Conservation (phyloP, 2,329 filamentous ascomycete species). For the Orbilia oligospora region DNA sequence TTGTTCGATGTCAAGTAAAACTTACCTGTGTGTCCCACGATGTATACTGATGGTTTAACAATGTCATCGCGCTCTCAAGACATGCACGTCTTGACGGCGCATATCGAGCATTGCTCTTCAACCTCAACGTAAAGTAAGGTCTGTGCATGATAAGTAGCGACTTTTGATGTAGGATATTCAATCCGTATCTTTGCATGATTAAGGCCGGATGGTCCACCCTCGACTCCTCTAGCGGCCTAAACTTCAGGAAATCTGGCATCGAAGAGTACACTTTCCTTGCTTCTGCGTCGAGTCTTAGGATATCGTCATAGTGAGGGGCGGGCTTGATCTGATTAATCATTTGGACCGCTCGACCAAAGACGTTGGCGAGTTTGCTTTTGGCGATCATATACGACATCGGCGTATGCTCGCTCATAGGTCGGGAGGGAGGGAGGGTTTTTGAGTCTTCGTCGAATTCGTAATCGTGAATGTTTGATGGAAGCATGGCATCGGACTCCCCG, state of each 20-base stretch:
- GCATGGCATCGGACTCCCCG: conserved; percentile 80
- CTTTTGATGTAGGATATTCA: conserved; percentile 90
- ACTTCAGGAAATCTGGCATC: conserved; percentile 83
- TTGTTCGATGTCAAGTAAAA: conserved; percentile 79
- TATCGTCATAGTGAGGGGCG: conserved; percentile 74
- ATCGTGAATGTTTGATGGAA: conserved; percentile 84
- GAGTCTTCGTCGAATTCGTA: conserved; percentile 81
- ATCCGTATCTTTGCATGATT: conserved; percentile 84
- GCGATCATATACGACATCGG: conserved; percentile 84
- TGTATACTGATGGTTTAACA: conserved; percentile 81
- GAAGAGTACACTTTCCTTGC: conserved; percentile 75
- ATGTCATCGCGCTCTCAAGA: conserved; percentile 86
- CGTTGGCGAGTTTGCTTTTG: conserved; percentile 77
- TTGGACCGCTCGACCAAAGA: conserved; percentile 81
- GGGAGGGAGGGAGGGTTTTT: conserved; percentile 76
- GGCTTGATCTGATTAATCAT: conserved; percentile 69
- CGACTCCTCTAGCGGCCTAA: conserved; percentile 81
- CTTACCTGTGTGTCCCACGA: conserved; percentile 85
- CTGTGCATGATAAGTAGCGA: conserved; percentile 90
- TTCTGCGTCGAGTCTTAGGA: conserved; percentile 75
- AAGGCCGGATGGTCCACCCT: conserved; percentile 77
- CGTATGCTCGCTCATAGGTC: conserved; percentile 79
- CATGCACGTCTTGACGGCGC: conserved; percentile 85
- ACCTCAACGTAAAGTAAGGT: conserved; percentile 81
- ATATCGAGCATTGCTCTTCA: conserved; percentile 83